Evolutionary conservation across 805 yeast genomes (phyloP), one percentile per base, ranked within the genome.

Genomic region (Teunomyces pallodes): DNA sequence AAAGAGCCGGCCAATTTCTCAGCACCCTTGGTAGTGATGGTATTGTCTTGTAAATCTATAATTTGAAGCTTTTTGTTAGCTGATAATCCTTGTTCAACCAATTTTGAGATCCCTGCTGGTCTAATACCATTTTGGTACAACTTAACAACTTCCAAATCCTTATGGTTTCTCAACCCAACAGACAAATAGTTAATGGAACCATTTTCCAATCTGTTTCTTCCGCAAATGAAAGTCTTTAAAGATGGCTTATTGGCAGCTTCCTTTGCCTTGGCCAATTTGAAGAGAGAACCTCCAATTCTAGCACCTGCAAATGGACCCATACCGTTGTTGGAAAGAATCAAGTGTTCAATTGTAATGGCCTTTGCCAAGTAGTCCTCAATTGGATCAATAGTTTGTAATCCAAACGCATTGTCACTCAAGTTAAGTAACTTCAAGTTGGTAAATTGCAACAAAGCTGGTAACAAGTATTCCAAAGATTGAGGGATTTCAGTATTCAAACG

Each of bases 271-370:
- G 94, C 82, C 54, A 92, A 77, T 56, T 79, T 77, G 70, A 75
- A 88, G 42, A 94, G 79, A 3, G 96, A 88, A 58, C 83, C 82
- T 51, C 97, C 99, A 52, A 94, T 87, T 65, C 96, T 81, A 48
- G 92, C 86, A 59, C 99, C 99, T 0, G 98, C 96, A 65, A 87
- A 87, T 24, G 99, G 99, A 31, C 99, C 99, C 83, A 94, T 86
- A 47, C 99, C 99, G 66, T 94, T 94, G 70, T 94, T 94, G 42
- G 97, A 86, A 53, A 94, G 75, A 55, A 89, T 84, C 66, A 94
- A 79, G 64, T 94, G 97, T 67, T 88, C 86, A 47, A 94, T 71
- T 24, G 95, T 83, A 13, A 81, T 78, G 31, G 92, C 96, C 57
- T 84, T 76, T 9, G 87, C 72, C 49, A 94, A 74, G 59, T 84